Base-by-base conservation (phyloP, 805 yeast species). In the Starmera dryadoides region DNA sequence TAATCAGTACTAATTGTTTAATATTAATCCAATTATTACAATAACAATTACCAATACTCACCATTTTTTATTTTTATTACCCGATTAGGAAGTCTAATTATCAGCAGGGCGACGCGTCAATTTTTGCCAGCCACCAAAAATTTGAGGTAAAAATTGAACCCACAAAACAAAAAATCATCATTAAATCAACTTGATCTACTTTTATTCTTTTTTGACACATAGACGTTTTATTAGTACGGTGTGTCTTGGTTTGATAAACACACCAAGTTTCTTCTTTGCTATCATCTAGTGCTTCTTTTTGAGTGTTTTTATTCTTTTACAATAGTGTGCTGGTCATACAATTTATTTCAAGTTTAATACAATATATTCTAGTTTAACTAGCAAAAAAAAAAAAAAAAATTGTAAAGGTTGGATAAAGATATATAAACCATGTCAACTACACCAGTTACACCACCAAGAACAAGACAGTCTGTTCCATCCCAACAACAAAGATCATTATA, bases 401-500 rank as follows among this genome's bases (percentile, higher is more conserved):
- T n/a, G n/a, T n/a, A n/a, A n/a, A n/a, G n/a, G n/a, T n/a, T n/a
- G n/a, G n/a, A n/a, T n/a, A n/a, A n/a, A n/a, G n/a, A n/a, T n/a
- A n/a, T n/a, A n/a, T n/a, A n/a, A n/a, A n/a, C n/a, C n/a, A n/a
- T n/a, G n/a, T n/a, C n/a, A n/a, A n/a, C 34, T 12, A 20, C 25
- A 3, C 34, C 34, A 19, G 34, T 32, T 4, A 32, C 34, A n/a
- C 34, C 34, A n/a, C 34, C 34, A 32, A 32, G 34, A 32, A 32
- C 25, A 14, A 20, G 25, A 15, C 50, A 49, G 7, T 33, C 42
- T 5, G 28, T 45, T 10, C 25, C 46, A 11, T 18, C 41, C n/a
- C n/a, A n/a, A n/a, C n/a, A n/a, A 11, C 11, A 43, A 9, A 49
- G 44, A 34, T 17, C 45, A 12, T 44, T 42, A 4, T 37, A 20